A percentile compares a stretch with the other conserved stretches of the same genome.
Conservation (phyloP, 2,329 filamentous ascomycete species). For the Penicillium rolfsii region DNA sequence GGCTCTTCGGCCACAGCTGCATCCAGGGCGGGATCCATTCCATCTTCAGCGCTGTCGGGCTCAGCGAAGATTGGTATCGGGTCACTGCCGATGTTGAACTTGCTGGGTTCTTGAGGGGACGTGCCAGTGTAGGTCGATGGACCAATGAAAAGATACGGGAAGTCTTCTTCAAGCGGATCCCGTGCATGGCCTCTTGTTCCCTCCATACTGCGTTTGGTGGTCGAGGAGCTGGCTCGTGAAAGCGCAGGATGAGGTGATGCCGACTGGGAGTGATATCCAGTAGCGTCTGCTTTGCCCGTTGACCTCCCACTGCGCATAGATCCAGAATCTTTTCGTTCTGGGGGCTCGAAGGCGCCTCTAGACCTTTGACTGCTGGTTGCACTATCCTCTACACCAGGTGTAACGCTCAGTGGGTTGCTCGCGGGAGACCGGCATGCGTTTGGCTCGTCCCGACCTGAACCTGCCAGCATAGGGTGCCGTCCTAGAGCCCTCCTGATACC, state of each 20-base stretch:
- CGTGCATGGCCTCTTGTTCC: constrained; percentile 64
- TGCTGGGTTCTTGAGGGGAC: constrained; percentile 20
- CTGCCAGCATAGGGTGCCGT: constrained; percentile 56
- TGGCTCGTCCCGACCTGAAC: constrained; percentile 25
- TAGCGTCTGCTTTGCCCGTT: constrained; percentile 24
- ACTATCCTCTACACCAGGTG: constrained; percentile 20
- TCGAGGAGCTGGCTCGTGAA: constrained; percentile 36
- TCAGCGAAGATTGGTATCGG: constrained; percentile 24
- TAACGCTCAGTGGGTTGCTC: constrained; percentile 21
- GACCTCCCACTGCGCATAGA: constrained; percentile 30
- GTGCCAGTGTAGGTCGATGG: constrained; percentile 53
- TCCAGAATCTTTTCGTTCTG: constrained; percentile 32
- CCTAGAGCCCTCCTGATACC: constrained; percentile 56
- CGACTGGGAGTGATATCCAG: constrained; percentile 32
- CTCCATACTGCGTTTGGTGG: constrained; percentile 44
- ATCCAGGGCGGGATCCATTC: constrained; percentile 40
- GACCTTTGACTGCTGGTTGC: constrained; percentile 20
- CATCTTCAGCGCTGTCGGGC: constrained; percentile 39
- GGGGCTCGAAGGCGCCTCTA: constrained; percentile 22
- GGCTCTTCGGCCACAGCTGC: constrained; percentile 14
- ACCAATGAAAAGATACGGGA: constrained; percentile 76
- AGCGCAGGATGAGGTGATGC: constrained; percentile 32
- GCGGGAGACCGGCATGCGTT: constrained; percentile 9
- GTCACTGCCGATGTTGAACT: constrained; percentile 18
- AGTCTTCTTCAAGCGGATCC: constrained; percentile 66